phyloP scores from a whole-genome alignment of 257 asterid genomes.

The Ballota nigra region DNA sequence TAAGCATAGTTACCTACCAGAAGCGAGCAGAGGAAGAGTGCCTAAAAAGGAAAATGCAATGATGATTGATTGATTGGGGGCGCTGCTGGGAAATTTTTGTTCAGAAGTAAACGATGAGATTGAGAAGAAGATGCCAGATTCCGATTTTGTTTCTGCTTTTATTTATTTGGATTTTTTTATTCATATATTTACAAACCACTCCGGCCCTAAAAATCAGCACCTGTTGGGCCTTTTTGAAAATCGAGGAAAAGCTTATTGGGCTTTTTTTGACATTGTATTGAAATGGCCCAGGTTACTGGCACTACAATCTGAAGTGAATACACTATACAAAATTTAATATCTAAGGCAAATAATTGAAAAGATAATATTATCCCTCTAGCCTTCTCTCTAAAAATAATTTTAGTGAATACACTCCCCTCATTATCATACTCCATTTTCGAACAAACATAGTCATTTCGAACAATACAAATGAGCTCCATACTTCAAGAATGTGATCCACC shows the following conservation, averaged over 20 bases:
- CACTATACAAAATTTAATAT: no score
- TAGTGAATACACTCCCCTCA: no score
- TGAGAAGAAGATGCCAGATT: conserved; percentile 23
- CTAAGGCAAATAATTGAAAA: no score
- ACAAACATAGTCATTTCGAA: no score
- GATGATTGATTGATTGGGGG: conserved; percentile 28
- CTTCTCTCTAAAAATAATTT: no score
- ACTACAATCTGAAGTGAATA: no score
- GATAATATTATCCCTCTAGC: no score
- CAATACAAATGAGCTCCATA: no score
- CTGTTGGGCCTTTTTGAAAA: neutral
- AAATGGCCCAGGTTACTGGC: no score
- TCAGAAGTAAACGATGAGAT: conserved; percentile 23
- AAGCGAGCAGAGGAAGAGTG: conserved; percentile 20
- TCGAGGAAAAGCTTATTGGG: neutral
- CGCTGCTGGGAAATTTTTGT: conserved; percentile 12
- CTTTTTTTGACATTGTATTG: neutral
- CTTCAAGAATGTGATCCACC: no score
- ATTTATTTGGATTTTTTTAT: neutral
- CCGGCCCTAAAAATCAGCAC: neutral
- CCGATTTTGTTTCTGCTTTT: conserved; percentile 7
- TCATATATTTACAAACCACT: neutral
- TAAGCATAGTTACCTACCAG: conserved; percentile 12
- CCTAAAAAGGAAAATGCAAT: neutral
- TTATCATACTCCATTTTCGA: no score